Base-by-base conservation (phyloP, 2,329 filamentous ascomycete species). In the Nigrospora osmanthi region DNA sequence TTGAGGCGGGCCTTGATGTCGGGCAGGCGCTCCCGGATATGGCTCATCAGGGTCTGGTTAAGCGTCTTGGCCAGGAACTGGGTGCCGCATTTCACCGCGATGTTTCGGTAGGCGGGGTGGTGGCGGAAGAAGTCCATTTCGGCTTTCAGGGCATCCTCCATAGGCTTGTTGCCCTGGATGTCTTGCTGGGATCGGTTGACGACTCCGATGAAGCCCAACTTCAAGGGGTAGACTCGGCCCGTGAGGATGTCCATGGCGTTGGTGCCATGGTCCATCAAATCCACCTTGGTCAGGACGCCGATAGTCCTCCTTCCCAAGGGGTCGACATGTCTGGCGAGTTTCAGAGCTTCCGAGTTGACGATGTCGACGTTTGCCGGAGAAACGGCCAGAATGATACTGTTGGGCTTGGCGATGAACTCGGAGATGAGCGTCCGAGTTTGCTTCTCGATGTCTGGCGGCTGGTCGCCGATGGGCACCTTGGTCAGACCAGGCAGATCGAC, bases 181-280 rank as follows among this genome's bases (percentile, higher is more conserved):
- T 98, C 93, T 66, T 97, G 91, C 66, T 98, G 93, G 32, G 93
- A 97, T 52, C 93, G 83, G 68, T 98, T 98, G 58, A 98, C 91
- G 14, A 97, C 90, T 49, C 93, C 93, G 55, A 98, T 97, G 63
- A 97, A 98, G 28, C 93, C 93, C 51, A 98, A 79, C 68, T 97
- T 98, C 56, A 98, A 66, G 10, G 93, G 93, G 65, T 98, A 98
- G 3, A 98, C 93, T 23, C 93, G 84, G 4, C 93, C 93, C 7
- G 91, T 94, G n/a, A 98, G 76, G 55, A 98, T 98, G 60, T 98
- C 93, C 55, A 98, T 76, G 14, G 93, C 93, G 60, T 98, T 97
- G 46, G 93, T 98, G 51, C 93, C 93, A 60, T 98, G 91, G 60
- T 98, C 93, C 93, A 98, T 98, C 47, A 98, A 72, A 63, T 98